Percentiles rank a stretch among this genome's conserved stretches.
These are phyloP conservation scores for Nelumbo lutea DNA, from an alignment of 164 flowering plant species.

Conservation along the genomic window DNA sequence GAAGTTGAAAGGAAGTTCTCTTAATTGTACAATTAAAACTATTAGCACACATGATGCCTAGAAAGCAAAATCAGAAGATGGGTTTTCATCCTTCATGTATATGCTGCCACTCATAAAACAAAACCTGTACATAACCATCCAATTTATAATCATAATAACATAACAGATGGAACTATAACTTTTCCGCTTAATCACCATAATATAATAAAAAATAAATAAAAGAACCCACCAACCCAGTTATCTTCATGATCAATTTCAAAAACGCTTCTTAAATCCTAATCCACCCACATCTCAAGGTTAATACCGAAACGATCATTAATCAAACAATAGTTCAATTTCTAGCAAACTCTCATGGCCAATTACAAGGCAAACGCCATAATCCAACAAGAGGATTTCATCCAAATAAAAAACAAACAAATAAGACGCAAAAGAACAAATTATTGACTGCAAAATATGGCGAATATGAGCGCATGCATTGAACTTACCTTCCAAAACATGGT, in stretches of 20 bases:
- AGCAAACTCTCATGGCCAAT: not conserved
- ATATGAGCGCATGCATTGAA: not conserved
- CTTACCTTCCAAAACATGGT: slow-evolving; percentile 78
- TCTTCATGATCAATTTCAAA: not conserved
- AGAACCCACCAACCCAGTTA: not conserved
- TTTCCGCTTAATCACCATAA: too few relatives aligned
- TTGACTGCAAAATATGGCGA: not conserved
- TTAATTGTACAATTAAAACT: not conserved
- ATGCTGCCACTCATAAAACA: not conserved
- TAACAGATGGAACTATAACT: too few relatives aligned
- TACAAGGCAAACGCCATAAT: not conserved
- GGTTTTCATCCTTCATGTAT: not conserved
- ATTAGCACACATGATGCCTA: not conserved
- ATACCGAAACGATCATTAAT: not conserved
- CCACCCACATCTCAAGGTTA: not conserved
- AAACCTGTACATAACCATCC: not conserved
- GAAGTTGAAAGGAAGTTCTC: not conserved
- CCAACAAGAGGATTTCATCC: not conserved
- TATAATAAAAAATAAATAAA: too few relatives aligned
- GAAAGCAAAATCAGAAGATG: not conserved
- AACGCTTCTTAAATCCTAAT: not conserved
- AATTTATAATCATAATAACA: not conserved
- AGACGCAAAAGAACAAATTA: not conserved
- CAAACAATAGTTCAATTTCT: not conserved
- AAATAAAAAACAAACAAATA: not conserved